Percentiles rank a stretch among this genome's conserved stretches.
These are phyloP conservation scores for Podochytrium sp. DNA, from an alignment of 192 early-diverging fungal genomes.

Conservation along the genomic window DNA sequence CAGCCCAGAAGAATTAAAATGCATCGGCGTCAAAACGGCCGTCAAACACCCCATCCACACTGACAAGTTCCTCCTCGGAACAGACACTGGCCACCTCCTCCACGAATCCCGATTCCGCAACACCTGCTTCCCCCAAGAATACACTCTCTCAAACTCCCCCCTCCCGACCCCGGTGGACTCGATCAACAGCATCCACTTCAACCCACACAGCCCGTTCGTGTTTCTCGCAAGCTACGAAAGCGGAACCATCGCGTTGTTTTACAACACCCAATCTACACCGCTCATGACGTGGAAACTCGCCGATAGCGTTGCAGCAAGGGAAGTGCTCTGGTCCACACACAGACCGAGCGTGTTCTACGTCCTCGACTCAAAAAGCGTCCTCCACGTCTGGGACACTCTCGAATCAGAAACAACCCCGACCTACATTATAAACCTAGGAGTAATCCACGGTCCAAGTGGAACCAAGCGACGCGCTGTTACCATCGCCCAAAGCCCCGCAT, in stretches of 20 bases:
- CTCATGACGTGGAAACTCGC: constrained; percentile 37
- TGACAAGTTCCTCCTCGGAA: constrained; percentile 38
- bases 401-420: constrained; percentile 37
- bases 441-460: background rate
- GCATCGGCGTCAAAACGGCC: background rate
- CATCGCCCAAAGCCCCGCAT: constrained; percentile 12
- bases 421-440: constrained; percentile 23
- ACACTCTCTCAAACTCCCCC: background rate
- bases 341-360: constrained; percentile 51
- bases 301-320: background rate
- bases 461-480: background rate
- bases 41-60: background rate
- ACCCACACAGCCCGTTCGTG: constrained; percentile 25
- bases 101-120: constrained; percentile 40
- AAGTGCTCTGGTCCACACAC: constrained; percentile 50
- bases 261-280: background rate
- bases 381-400: constrained; percentile 50
- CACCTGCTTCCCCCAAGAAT: constrained; percentile 29
- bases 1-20: constrained; percentile 15
- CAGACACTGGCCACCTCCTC: constrained; percentile 30
- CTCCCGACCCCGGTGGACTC: constrained; percentile 12
- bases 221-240: constrained; percentile 50
- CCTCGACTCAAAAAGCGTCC: constrained; percentile 31
- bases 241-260: constrained; percentile 44
- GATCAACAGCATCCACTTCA: constrained; percentile 32